A percentile compares a stretch with the other conserved stretches of the same genome.
phyloP scores from a whole-genome alignment of 2,329 filamentous ascomycete species.

The Harringtonia lauricola region DNA sequence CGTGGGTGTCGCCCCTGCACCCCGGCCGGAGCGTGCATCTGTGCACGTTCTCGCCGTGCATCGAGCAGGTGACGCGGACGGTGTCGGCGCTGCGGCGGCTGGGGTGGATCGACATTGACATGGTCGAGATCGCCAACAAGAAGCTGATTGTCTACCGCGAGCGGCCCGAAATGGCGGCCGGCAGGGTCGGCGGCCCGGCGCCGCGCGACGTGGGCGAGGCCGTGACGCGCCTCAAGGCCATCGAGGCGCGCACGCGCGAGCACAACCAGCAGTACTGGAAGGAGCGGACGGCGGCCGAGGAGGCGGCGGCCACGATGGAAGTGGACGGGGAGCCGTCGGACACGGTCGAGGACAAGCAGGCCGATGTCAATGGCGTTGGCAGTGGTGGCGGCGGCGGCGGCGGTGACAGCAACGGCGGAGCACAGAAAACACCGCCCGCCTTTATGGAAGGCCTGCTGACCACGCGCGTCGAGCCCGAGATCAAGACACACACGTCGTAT shows the following conservation, averaged over 20 bases:
- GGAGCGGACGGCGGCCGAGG: constrained; percentile 1
- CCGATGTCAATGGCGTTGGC: no score
- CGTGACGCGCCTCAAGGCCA: constrained; percentile 57
- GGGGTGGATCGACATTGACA: constrained; percentile 85
- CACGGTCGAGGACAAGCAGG: constrained; percentile 5
- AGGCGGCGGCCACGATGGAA: constrained; percentile 8
- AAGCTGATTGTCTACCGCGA: constrained; percentile 76
- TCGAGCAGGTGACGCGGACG: constrained; percentile 87
- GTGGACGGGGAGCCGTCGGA: constrained; percentile 14
- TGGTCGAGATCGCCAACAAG: constrained; percentile 78
- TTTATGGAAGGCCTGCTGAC: constrained; percentile 70
- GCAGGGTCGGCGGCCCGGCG: constrained; percentile 52
- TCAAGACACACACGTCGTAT: constrained; percentile 97
- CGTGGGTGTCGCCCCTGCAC: constrained; percentile 54
- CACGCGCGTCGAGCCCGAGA: constrained; percentile 72
- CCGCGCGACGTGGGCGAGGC: constrained; percentile 73
- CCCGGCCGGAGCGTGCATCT: constrained; percentile 63
- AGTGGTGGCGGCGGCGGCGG: constrained; percentile 27
- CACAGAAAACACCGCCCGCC: neutral
- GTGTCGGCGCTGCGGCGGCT: constrained; percentile 68
- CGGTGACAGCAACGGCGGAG: neutral
- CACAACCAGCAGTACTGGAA: constrained; percentile 29
- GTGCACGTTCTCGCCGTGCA: constrained; percentile 93
- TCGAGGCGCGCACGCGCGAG: constrained; percentile 57
- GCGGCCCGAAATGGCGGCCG: constrained; percentile 56